phyloP scores from a whole-genome alignment of 352 stramenopile species.

The Pythium phragmiticola region DNA sequence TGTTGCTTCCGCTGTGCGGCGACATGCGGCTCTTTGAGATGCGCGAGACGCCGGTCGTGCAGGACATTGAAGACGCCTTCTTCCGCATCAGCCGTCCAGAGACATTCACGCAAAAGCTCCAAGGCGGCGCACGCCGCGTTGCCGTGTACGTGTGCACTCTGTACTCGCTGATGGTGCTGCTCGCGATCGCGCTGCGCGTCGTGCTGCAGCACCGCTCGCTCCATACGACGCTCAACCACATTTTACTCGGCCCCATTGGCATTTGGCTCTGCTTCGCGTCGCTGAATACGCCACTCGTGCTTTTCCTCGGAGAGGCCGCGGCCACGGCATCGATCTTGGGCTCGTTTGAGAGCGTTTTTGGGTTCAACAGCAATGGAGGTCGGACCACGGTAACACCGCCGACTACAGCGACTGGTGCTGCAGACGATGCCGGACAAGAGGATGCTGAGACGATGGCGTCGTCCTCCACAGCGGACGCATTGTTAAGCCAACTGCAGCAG shows the following conservation, averaged over 20 bases:
- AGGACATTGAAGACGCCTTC: constrained; percentile 78
- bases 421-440: background rate
- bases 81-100: constrained; percentile 66
- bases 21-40: constrained; percentile 88
- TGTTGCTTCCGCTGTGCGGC: constrained; percentile 77
- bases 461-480: constrained; percentile 1
- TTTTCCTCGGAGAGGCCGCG: constrained; percentile 73
- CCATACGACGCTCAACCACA: constrained; percentile 65
- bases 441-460: background rate
- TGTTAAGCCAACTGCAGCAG: constrained; percentile 14
- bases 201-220: constrained; percentile 69
- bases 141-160: constrained; percentile 64
- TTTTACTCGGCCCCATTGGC: constrained; percentile 67
- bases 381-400: constrained; percentile 1
- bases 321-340: constrained; percentile 74
- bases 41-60: constrained; percentile 77
- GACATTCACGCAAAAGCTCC: constrained; percentile 80
- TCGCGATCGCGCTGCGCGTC: constrained; percentile 64
- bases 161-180: constrained; percentile 66
- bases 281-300: constrained; percentile 74
- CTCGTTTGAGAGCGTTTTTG: constrained; percentile 61
- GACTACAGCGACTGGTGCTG: background rate
- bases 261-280: constrained; percentile 87
- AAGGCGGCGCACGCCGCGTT: constrained; percentile 48
- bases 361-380: background rate